phyloP scores from a whole-genome alignment of 2,329 filamentous ascomycete species.

The Claviceps quebecensis region DNA sequence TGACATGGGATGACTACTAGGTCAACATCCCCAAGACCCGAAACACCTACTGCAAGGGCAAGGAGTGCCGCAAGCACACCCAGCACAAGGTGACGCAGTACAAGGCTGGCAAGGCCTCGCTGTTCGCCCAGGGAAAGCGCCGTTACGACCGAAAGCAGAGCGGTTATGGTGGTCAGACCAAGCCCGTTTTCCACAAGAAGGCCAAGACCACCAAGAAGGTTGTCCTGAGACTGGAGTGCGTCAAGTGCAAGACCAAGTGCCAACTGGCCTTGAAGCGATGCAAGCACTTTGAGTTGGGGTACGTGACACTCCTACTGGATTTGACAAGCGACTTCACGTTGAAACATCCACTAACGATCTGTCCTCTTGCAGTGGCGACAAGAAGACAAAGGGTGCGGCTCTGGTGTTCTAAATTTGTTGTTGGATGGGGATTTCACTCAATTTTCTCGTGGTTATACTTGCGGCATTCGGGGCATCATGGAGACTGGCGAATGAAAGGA shows the following conservation, averaged over 20 bases:
- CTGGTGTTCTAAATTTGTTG: constrained; percentile 86
- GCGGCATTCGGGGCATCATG: constrained; percentile 32
- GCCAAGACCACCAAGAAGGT: constrained; percentile 99
- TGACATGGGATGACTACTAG: constrained; percentile 27
- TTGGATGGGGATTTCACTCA: constrained; percentile 23
- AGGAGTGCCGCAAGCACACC: constrained; percentile 83
- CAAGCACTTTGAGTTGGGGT: constrained; percentile 99
- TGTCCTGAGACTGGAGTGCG: constrained; percentile 95
- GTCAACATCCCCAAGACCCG: constrained; percentile 98
- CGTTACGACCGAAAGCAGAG: constrained; percentile 99
- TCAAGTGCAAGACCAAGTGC: constrained; percentile 93
- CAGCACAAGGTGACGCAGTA: constrained; percentile 92
- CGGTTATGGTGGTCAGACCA: constrained; percentile 99
- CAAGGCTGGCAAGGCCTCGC: constrained; percentile 92
- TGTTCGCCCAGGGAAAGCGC: constrained; percentile 98
- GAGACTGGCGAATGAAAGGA: constrained; percentile 31
- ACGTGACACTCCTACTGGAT: constrained; percentile 30
- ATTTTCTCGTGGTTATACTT: constrained; percentile 29
- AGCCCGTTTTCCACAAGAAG: constrained; percentile 99
- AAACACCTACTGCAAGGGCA: constrained; percentile 96
- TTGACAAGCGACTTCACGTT: not conserved
- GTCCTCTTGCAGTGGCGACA: constrained; percentile 67
- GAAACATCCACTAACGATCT: not conserved
- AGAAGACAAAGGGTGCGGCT: constrained; percentile 99
- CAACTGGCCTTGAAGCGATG: constrained; percentile 98